Percentiles rank a stretch among this genome's conserved stretches.
Conservation (phyloP, 768 basidiomycete genomes). For the Tylopilus felleus region DNA sequence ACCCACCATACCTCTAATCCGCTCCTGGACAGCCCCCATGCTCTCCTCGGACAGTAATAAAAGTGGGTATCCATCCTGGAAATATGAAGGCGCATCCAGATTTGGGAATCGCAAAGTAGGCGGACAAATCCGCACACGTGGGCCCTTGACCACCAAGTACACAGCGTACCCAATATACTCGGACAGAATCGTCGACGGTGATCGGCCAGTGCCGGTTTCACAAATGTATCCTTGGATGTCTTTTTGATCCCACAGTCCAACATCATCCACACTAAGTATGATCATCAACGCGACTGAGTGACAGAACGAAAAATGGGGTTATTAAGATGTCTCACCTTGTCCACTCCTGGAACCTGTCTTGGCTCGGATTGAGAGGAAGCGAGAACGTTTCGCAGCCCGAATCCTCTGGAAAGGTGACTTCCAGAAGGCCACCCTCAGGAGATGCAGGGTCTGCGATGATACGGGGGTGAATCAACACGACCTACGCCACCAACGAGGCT, state of each 20-base stretch:
- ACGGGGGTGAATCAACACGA: constrained; percentile 61
- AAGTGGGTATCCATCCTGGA: constrained; percentile 72
- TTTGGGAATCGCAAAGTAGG: constrained; percentile 55
- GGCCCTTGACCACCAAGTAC: constrained; percentile 66
- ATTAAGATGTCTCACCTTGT: constrained; percentile 41
- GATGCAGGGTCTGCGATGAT: constrained; percentile 46
- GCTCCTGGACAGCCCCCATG: constrained; percentile 47
- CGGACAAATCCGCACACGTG: constrained; percentile 45
- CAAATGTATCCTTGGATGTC: constrained; percentile 68
- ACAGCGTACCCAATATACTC: constrained; percentile 60
- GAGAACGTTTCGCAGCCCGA: constrained; percentile 56
- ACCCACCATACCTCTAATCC: constrained; percentile 45
- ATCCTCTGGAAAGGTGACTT: constrained; percentile 57
- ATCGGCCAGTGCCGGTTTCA: constrained; percentile 38
- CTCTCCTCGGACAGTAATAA: constrained; percentile 68
- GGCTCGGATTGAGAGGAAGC: constrained; percentile 54
- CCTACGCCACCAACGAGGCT: constrained; percentile 36
- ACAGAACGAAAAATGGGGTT: background rate
- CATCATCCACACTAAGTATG: constrained; percentile 54
- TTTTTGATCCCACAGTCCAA: constrained; percentile 46
- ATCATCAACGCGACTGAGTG: background rate
- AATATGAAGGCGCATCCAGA: constrained; percentile 53
- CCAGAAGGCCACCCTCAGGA: constrained; percentile 46
- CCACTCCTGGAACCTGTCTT: constrained; percentile 51
- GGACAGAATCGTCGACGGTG: constrained; percentile 56